Conservation (phyloP, 495 filamentous ascomycete species). For the Aspergillus funiculosus region DNA sequence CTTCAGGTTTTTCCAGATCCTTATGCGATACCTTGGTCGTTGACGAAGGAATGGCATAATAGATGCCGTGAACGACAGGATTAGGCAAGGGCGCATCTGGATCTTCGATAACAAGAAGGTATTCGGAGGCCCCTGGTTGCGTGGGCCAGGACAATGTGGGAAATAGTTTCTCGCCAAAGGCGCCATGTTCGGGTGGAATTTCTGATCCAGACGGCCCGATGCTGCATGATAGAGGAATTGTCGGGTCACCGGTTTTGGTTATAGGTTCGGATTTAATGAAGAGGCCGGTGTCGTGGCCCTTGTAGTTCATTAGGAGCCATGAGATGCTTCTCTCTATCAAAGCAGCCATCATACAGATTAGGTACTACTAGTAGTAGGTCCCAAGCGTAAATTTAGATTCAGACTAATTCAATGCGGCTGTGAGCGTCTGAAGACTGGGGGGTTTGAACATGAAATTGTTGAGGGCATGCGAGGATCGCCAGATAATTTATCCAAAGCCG, state of each 20-base stretch:
- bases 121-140: conserved; percentile 21
- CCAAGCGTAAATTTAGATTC: neutral
- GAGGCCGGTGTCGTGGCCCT: neutral
- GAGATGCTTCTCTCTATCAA: neutral
- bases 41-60: conserved; percentile 32
- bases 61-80: conserved; percentile 44
- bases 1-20: conserved; percentile 27
- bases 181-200: neutral
- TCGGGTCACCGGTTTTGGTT: neutral
- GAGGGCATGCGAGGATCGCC: neutral
- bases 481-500: neutral
- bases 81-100: conserved; percentile 44
- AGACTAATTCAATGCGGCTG: too few species aligned
- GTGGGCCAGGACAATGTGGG: neutral
- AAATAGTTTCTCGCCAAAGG: neutral
- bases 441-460: neutral
- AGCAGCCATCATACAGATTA: neutral
- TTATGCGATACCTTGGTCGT: conserved; percentile 25
- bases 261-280: neutral
- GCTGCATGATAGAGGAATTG: neutral
- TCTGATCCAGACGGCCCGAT: neutral
- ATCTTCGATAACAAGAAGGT: conserved; percentile 43
- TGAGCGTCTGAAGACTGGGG: too few species aligned
- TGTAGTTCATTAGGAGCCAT: neutral
- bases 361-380: neutral